Evolutionary conservation across 2,329 filamentous ascomycete genomes (phyloP).

Genomic region (Apiospora marii): DNA sequence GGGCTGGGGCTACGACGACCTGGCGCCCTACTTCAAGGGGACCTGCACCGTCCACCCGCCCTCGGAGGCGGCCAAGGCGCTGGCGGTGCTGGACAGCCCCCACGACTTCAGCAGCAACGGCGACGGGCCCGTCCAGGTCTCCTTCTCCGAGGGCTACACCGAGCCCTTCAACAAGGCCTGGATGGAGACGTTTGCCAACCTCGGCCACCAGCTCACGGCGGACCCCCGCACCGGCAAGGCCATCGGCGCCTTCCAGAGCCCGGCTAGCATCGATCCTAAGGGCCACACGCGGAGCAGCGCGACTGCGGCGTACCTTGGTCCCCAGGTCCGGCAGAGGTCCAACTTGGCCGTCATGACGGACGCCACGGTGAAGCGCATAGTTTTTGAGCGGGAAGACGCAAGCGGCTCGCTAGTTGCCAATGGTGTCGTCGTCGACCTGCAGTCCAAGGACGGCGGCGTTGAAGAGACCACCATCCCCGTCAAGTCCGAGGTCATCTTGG

Average conservation of each 20-base stretch:
- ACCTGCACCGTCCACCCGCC: slow-evolving; percentile 23
- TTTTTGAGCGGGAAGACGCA: slow-evolving; percentile 36
- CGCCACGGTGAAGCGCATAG: slow-evolving; percentile 44
- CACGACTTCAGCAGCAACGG: slow-evolving; percentile 41
- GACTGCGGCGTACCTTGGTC: slow-evolving; percentile 43
- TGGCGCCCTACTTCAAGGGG: slow-evolving; percentile 27
- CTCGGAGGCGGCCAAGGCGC: neutral
- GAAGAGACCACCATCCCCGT: slow-evolving; percentile 28
- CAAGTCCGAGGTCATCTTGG: slow-evolving; percentile 49
- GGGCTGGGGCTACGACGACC: slow-evolving; percentile 37
- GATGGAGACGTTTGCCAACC: slow-evolving; percentile 46
- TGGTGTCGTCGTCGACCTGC: slow-evolving; percentile 42
- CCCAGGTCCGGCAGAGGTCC: slow-evolving; percentile 41
- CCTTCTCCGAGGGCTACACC: slow-evolving; percentile 45
- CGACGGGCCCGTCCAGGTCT: slow-evolving; percentile 48
- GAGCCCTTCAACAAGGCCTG: slow-evolving; percentile 44
- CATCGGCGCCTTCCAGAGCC: slow-evolving; percentile 44
- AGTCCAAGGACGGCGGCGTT: neutral
- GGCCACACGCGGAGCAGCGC: slow-evolving; percentile 45
- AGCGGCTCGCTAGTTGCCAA: slow-evolving; percentile 41
- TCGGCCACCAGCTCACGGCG: slow-evolving; percentile 43
- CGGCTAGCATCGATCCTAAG: slow-evolving; percentile 41
- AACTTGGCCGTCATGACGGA: slow-evolving; percentile 47
- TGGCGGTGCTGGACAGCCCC: slow-evolving; percentile 31
- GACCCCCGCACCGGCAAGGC: slow-evolving; percentile 44